Base-by-base conservation (phyloP, 73 alveolate species). In the Paramecium tetraurelia region DNA sequence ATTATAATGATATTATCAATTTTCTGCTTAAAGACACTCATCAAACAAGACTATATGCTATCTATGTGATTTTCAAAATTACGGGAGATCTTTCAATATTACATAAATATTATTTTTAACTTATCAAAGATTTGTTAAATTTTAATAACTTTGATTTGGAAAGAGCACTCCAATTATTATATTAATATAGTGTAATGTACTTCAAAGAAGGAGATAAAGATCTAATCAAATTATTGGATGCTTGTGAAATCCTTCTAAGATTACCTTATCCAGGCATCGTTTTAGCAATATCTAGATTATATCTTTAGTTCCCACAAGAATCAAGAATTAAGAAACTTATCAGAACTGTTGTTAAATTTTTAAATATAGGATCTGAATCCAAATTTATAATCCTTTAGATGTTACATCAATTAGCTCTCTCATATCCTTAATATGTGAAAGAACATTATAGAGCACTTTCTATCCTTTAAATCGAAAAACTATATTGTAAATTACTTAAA, bases 401-500 rank as follows among this genome's bases (percentile, higher is more conserved):
- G 58, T 20, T 75, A 35, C 87, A 36, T 36, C 16, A 75, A 75
- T 14, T 75, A 14, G 58, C 87, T 14, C 48, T 75, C 41, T 14
- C 22, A 75, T 75, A 75, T 75, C 59, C 87, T 12, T 40, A 36
- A 11, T 36, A 36, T n/a, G 16, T 75, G 20, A 75, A 75, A 40
- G 87, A 75, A 75, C 48, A 33, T 75, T 75, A 36, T 20, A 29
- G 87, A 75, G 41, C 87, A 75, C 48, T 75, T 31, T 33, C 87
- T 2, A 75, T 75, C 0, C 31, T 75, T 36, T 75, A 75, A 35
- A 75, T 75, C n/a, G 87, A 75, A 75, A 75, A 75, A 36, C 9
- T 75, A 75, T 75, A 75, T 36, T 75, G 87, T 75, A 75, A 75
- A 75, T 36, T 75, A 75, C 40, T 75, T 5, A 75, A 75, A 75